Evolutionary conservation across 2,329 filamentous ascomycete species (phyloP), one percentile per base, ranked within the genome.

Genomic region (Colletotrichum sp.): DNA sequence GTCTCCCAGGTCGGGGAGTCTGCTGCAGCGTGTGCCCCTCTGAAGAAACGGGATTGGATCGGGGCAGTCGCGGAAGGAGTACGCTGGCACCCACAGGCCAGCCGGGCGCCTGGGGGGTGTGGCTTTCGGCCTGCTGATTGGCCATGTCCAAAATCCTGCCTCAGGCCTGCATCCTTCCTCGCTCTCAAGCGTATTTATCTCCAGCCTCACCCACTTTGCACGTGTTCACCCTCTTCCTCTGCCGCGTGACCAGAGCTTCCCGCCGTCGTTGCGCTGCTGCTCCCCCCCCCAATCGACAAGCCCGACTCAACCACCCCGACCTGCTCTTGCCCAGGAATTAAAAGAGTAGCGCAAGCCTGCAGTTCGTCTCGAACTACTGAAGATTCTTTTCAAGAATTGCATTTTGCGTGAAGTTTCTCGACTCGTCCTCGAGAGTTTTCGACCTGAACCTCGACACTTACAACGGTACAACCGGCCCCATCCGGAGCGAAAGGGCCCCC

Each of bases 171-270:
- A 49, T 57, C 34, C 55, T 69, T 62, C 36, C 52, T 71, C 70
- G 60, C 68, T 55, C 67, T 72, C 70, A 68, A 76, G 75, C 77
- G 78, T 83, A 83, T 84, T 83, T 84, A 84, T 84, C 80, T 79
- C 79, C 82, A 80, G 78, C 81, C 81, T 82, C 82, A 83, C 82
- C 81, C 82, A 83, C 80, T 76, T 82, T 84, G 83, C 84, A 86
- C 84, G 84, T 86, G 84, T 84, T 85, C 81, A 81, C 80, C 80
- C 80, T 81, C 79, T 81, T 83, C 80, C 79, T 79, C 80, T 79
- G 80, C 84, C 84, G 83, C 84, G 84, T 86, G 85, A 86, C 84
- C 83, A 72, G 69, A 76, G 70, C 74, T 76, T 74, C 74, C 74
- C 71, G 74, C 60, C 74, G 74, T 64, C 68, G 68, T 60, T 68